phyloP scores from a whole-genome alignment of 768 basidiomycete species.

The Naganishia antarctica region DNA sequence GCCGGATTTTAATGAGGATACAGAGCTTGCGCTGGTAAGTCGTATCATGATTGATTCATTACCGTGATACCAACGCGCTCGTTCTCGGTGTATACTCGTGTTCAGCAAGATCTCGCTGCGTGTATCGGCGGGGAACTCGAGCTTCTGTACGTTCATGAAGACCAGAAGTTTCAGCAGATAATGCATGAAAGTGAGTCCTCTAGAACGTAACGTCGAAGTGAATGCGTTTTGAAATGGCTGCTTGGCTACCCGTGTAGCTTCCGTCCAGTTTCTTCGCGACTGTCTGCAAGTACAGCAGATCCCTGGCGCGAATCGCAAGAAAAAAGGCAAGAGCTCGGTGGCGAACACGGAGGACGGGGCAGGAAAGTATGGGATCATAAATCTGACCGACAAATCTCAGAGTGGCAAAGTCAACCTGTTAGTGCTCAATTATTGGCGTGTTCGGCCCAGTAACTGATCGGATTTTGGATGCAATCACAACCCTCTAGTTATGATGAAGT shows the following conservation, averaged over 20 bases:
- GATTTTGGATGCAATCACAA: too few species aligned
- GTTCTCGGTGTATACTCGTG: too few species aligned
- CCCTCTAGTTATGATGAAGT: conserved; percentile 19
- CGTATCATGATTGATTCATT: too few species aligned
- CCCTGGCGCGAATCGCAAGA: conserved; percentile 30
- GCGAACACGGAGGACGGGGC: neutral
- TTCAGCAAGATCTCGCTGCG: conserved; percentile 38
- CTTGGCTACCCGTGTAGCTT: conserved; percentile 32
- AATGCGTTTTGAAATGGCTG: neutral
- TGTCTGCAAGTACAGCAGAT: conserved; percentile 40
- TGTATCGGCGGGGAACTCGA: conserved; percentile 47
- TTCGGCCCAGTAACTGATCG: too few species aligned
- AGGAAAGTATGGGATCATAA: conserved; percentile 18
- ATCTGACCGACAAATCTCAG: conserved; percentile 6
- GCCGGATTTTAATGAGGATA: conserved; percentile 32
- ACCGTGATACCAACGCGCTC: too few species aligned
- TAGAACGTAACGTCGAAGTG: neutral
- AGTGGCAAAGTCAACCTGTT: conserved; percentile 9
- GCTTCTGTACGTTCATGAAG: conserved; percentile 39
- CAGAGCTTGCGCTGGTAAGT: conserved; percentile 29
- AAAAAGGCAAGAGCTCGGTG: conserved; percentile 5
- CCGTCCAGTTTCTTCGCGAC: conserved; percentile 46
- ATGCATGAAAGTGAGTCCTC: conserved; percentile 37
- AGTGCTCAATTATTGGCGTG: neutral
- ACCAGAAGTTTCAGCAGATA: conserved; percentile 37